Conservation (phyloP, 2,329 filamentous ascomycete genomes). For the Penicillium sp. region DNA sequence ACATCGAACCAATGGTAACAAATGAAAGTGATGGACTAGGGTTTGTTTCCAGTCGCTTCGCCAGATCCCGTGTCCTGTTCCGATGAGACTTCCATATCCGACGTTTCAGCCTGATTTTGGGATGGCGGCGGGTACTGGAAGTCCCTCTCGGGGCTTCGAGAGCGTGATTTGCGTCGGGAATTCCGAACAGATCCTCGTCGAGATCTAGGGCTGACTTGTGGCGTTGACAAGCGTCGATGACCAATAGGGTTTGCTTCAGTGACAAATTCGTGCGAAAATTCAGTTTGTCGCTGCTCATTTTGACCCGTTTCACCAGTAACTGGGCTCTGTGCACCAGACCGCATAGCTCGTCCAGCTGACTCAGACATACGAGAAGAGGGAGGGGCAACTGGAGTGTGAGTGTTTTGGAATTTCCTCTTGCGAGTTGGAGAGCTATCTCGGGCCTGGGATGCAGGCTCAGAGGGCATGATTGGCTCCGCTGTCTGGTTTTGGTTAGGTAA, state of each 20-base stretch:
- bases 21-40: neutral
- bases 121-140: neutral
- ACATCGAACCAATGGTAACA: neutral
- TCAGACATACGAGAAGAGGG: slow-evolving; percentile 1
- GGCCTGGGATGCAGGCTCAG: neutral
- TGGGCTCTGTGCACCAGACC: neutral
- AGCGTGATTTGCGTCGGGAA: neutral
- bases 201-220: neutral
- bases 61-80: neutral
- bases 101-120: neutral
- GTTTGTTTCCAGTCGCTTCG: neutral
- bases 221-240: neutral
- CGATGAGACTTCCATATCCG: neutral
- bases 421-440: neutral
- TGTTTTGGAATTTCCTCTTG: slow-evolving; percentile 9
- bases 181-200: neutral
- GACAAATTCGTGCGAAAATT: neutral
- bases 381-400: neutral
- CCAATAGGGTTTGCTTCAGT: neutral
- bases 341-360: neutral
- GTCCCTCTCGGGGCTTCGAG: neutral
- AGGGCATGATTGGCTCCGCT: neutral
- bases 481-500: neutral
- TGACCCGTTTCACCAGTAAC: neutral
- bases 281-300: too few relatives aligned